Evolutionary conservation across 2,329 filamentous ascomycete species (phyloP).

Genomic region (Byssothecium circinans): DNA sequence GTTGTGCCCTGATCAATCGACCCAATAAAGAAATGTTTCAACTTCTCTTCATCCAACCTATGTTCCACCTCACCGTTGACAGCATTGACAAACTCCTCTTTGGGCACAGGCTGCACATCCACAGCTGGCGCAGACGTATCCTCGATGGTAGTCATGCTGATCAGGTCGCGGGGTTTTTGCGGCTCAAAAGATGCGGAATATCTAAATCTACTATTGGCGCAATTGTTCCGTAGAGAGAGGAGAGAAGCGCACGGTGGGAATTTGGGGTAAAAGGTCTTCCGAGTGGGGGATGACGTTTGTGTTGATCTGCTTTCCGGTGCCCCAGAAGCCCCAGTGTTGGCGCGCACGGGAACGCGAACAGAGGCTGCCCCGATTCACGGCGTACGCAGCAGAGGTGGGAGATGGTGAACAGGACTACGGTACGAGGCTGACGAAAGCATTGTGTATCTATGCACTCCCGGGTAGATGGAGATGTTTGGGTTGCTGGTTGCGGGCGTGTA

Average conservation of each 20-base stretch:
- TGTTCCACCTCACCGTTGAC: constrained; percentile 19
- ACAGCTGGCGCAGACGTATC: constrained; percentile 26
- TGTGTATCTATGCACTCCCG: neutral
- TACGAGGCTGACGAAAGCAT: constrained; percentile 7
- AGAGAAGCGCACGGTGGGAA: neutral
- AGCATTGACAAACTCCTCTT: constrained; percentile 22
- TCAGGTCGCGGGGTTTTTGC: neutral
- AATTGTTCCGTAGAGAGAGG: constrained; percentile 1
- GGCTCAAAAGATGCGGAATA: constrained; percentile 7
- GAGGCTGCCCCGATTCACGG: constrained; percentile 1
- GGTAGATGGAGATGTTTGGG: neutral
- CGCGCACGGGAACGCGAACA: constrained; percentile 1
- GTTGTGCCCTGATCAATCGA: constrained; percentile 92
- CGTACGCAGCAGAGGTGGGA: neutral
- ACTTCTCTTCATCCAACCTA: constrained; percentile 36
- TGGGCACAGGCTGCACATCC: constrained; percentile 38
- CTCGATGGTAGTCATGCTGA: constrained; percentile 30
- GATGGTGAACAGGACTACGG: constrained; percentile 1
- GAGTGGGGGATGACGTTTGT: constrained; percentile 3
- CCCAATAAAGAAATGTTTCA: constrained; percentile 70
- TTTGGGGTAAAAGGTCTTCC: constrained; percentile 1
- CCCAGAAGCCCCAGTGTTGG: neutral
- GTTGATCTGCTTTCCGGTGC: too few species aligned
- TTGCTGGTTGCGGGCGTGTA: constrained; percentile 2
- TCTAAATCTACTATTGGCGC: constrained; percentile 1